Evolutionary conservation across 768 basidiomycete genomes (phyloP).

Genomic region (Collybia sordida): DNA sequence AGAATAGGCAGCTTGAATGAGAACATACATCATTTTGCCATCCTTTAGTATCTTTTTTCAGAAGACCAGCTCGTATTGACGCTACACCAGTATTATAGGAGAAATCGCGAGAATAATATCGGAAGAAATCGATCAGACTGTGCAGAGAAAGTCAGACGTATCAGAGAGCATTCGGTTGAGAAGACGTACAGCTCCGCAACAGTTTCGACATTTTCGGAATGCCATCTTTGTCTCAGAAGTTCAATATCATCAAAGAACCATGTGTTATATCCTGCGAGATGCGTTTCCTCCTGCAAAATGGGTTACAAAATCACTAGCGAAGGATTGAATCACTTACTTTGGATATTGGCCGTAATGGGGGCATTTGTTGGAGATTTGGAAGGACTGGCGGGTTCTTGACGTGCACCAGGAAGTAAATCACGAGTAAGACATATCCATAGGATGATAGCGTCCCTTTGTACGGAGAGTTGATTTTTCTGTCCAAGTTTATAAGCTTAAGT

Average conservation of each 20-base stretch:
- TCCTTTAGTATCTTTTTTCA: slow-evolving; percentile 91
- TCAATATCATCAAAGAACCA: slow-evolving; percentile 99
- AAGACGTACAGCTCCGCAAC: slow-evolving; percentile 87
- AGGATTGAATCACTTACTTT: slow-evolving; percentile 43
- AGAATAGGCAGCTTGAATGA: neutral
- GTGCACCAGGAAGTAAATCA: slow-evolving; percentile 96
- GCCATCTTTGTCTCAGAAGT: slow-evolving; percentile 87
- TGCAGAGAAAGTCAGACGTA: slow-evolving; percentile 2
- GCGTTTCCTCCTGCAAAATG: slow-evolving; percentile 65
- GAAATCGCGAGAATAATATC: slow-evolving; percentile 94
- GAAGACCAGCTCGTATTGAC: slow-evolving; percentile 83
- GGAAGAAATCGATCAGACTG: slow-evolving; percentile 97
- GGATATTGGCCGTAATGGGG: slow-evolving; percentile 83
- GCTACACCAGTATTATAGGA: slow-evolving; percentile 88
- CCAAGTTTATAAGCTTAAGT: slow-evolving; percentile 4
- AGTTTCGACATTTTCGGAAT: slow-evolving; percentile 87
- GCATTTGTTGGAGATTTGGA: slow-evolving; percentile 95
- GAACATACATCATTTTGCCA: slow-evolving; percentile 90
- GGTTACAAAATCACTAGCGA: slow-evolving; percentile 12
- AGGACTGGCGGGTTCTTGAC: slow-evolving; percentile 97
- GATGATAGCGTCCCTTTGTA: slow-evolving; percentile 96
- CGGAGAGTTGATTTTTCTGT: slow-evolving; percentile 96
- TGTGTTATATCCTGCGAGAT: slow-evolving; percentile 78
- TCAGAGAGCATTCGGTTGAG: neutral
- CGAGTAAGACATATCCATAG: slow-evolving; percentile 96